These are phyloP conservation scores for Neofusicoccum ribis DNA, from an alignment of 2,329 filamentous ascomycete species.

Conservation along the genomic window DNA sequence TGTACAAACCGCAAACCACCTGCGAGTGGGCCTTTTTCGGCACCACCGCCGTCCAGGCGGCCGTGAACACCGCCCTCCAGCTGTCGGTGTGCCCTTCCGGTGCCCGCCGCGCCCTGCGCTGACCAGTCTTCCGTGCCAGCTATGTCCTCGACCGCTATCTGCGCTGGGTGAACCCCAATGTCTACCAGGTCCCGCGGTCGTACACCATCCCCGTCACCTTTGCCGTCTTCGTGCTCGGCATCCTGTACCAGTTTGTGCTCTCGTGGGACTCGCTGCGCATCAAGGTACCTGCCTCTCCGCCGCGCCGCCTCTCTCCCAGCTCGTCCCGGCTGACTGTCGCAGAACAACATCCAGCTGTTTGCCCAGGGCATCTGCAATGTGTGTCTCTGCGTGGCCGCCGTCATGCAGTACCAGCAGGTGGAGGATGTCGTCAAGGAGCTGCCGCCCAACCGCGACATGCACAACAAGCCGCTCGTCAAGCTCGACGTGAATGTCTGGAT, in stretches of 20 bases:
- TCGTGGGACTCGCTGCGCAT: conserved; percentile 28
- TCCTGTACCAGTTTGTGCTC: conserved; percentile 26
- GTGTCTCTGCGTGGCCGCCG: conserved; percentile 24
- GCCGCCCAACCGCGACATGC: background rate
- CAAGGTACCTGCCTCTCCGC: conserved; percentile 10
- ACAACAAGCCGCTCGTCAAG: conserved; percentile 24
- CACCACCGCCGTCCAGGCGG: conserved; percentile 23
- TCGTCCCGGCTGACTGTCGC: too few species aligned
- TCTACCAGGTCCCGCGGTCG: background rate
- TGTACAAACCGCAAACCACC: conserved; percentile 8
- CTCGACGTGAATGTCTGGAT: conserved; percentile 20
- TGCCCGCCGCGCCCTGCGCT: background rate
- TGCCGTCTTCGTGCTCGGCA: conserved; percentile 23
- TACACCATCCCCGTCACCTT: conserved; percentile 7
- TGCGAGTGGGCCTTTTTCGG: conserved; percentile 22
- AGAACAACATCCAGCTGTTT: conserved; percentile 29
- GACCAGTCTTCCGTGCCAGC: background rate
- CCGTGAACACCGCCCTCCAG: conserved; percentile 22
- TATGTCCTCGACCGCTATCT: conserved; percentile 1
- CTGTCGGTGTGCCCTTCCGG: conserved; percentile 20
- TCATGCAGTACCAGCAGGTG: conserved; percentile 28
- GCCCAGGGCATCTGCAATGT: conserved; percentile 26
- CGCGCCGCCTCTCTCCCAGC: too few species aligned
- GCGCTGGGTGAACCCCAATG: conserved; percentile 2
- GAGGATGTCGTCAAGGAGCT: background rate